Evolutionary conservation across 139 green algal genomes (phyloP), one percentile per base, ranked within the genome.

Genomic region (Chlorella sp.): DNA sequence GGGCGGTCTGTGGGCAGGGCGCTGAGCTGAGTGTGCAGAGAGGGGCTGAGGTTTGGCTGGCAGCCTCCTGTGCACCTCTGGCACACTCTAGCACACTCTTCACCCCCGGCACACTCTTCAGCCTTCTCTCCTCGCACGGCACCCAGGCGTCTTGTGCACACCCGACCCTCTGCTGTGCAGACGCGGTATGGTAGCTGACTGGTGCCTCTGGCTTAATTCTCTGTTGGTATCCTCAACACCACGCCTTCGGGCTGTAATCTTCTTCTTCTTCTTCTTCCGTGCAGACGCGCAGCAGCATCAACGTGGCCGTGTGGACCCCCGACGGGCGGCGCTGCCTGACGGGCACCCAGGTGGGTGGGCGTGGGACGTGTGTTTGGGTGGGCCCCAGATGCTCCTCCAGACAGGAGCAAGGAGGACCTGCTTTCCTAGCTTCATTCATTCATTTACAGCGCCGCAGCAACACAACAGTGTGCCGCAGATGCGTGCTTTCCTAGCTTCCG

Each of bases 311-410:
- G 36, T 99, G 96, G 94, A 98, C 94, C 14, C 97, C 97, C 15
- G 98, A 98, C 30, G 98, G 97, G 0, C 92, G 97, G 42, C 93
- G 98, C 28, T 95, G 96, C 88, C 91, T 99, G 53, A 97, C 96
- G 1, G 97, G 95, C 15, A 96, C 95, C 0, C 94, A 97, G 61
- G 81, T 73, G 61, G 22, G 34, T 34, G 30, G 53, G 21, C 26
- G 26, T 22, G 19, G 1, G 40, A 26, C 12, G 40, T 32, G 26
- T 28, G 40, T 30, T 26, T n/a, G 68, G 32, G 5, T 78, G 71
- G 11, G 19, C 48, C 48, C 48, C 5, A 57, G 9, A n/a, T n/a
- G n/a, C n/a, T n/a, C n/a, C n/a, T n/a, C n/a, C n/a, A n/a, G n/a
- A n/a, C n/a, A n/a, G n/a, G n/a, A n/a, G n/a, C n/a, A n/a, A n/a